phyloP scores from a whole-genome alignment of 257 asterid genomes.

The Solanum medicagineum region DNA sequence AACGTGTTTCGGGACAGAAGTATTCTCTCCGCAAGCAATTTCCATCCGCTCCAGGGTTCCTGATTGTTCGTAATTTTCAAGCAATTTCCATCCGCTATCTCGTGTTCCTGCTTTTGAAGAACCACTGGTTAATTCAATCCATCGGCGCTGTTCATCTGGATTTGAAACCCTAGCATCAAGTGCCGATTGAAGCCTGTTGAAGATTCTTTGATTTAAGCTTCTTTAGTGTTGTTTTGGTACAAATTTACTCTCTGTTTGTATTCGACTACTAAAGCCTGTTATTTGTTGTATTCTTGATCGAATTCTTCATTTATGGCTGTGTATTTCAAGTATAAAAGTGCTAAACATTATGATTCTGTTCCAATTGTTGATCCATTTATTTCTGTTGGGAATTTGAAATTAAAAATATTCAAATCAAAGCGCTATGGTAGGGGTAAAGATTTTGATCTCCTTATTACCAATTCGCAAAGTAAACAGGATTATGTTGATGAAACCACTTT shows the following conservation, averaged over 20 bases:
- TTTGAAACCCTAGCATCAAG: background rate
- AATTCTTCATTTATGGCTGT: constrained; percentile 61
- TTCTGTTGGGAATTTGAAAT: constrained; percentile 81
- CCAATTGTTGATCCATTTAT: constrained; percentile 64
- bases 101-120: background rate
- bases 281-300: background rate
- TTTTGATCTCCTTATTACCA: constrained; percentile 89
- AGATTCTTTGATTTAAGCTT: background rate
- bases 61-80: background rate
- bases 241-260: background rate
- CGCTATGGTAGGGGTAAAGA: constrained; percentile 89
- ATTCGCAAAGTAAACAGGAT: constrained; percentile 94
- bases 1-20: background rate
- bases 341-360: constrained; percentile 70
- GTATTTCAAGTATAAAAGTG: constrained; percentile 91
- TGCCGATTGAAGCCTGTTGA: background rate
- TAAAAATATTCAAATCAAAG: constrained; percentile 88
- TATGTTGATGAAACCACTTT: constrained; percentile 63
- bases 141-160: background rate
- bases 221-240: background rate
- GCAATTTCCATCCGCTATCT: background rate
- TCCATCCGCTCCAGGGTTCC: background rate
- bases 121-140: background rate
- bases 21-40: background rate
- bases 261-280: background rate